Evolutionary conservation across 2,329 filamentous ascomycete species (phyloP), one percentile per base, ranked within the genome.

Genomic region (Didymella pomorum): DNA sequence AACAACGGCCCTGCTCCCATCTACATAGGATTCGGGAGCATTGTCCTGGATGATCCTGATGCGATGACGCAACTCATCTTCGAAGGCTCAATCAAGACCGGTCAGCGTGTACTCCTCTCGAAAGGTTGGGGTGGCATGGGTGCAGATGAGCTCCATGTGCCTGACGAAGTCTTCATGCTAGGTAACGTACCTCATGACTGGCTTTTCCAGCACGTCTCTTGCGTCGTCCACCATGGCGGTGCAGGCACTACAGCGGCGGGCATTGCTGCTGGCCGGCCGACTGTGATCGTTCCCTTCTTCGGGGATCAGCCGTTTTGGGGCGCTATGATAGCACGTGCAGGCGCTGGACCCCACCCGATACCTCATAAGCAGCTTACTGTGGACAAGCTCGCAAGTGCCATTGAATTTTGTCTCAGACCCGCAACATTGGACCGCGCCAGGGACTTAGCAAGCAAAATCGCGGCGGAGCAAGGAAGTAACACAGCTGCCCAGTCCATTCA

Each of bases 81-180:
- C 33, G 62, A 71, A 12, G 66, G 68, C 10, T 64, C 67, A 4
- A 59, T 58, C 23, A 79, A 81, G 16, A 80, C 86, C 1, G 88
- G 89, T 1, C 83, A 90, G 10, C 82, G 92, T 44, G 91, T 90
- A 2, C 78, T 95, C 0, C 86, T 95, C 2, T 93, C 90, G 0
- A 91, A 92, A 70, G 92, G 91, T 12, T 95, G 92, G 92, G 90
- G 91, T 41, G 90, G 90, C 0, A 80, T 95, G 10, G 91, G 91
- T 21, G 88, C 84, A 0, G 88, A 91, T 10, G 39, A 66, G 31
- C 59, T 59, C 82, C 85, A 5, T 14, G 89, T 53, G 5, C 51
- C 90, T 0, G 85, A 91, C 1, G 85, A 86, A 4, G 85, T 94
- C 2, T 90, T 89, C 70, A 90, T 94, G 85, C 80, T 95, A 82